Percentiles rank a stretch among this genome's conserved stretches.
These are phyloP conservation scores for Panicum virgatum DNA, from an alignment of 202 grass and related monocot genomes.

Conservation along the genomic window DNA sequence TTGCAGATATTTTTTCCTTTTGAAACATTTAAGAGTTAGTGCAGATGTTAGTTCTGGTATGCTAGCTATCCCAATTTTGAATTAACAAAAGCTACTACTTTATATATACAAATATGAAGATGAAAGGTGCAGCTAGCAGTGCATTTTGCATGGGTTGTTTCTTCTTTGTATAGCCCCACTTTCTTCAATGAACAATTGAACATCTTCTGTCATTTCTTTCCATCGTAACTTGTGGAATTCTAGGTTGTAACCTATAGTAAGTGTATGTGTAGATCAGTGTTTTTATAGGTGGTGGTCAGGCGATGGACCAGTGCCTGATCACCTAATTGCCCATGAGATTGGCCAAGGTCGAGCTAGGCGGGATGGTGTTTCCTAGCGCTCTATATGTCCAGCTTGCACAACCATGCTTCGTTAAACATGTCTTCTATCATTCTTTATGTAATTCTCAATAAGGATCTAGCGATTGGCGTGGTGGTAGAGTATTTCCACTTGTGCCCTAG, in stretches of 20 bases:
- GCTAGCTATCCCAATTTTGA: neutral
- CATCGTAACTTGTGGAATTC: neutral
- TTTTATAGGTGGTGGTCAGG: neutral
- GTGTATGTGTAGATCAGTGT: neutral
- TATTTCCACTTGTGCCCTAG: neutral
- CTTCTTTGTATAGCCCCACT: neutral
- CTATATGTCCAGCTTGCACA: neutral
- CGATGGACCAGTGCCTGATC: neutral
- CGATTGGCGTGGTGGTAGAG: neutral
- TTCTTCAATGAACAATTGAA: slow-evolving; percentile 14
- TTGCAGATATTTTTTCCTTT: slow-evolving; percentile 5
- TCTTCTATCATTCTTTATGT: neutral
- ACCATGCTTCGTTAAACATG: slow-evolving; percentile 9
- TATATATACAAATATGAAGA: neutral
- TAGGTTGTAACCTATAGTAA: neutral
- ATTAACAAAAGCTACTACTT: neutral
- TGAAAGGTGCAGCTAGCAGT: slow-evolving; percentile 1
- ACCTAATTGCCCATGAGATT: neutral
- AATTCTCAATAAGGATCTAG: neutral
- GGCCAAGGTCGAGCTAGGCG: neutral
- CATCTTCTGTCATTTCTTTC: neutral
- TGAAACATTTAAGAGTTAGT: neutral
- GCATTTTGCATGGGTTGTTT: neutral
- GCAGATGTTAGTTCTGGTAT: neutral
- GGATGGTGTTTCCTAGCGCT: neutral